These are phyloP conservation scores for Silene conica DNA, from an alignment of 148 eudicot genomes.

Conservation along the genomic window DNA sequence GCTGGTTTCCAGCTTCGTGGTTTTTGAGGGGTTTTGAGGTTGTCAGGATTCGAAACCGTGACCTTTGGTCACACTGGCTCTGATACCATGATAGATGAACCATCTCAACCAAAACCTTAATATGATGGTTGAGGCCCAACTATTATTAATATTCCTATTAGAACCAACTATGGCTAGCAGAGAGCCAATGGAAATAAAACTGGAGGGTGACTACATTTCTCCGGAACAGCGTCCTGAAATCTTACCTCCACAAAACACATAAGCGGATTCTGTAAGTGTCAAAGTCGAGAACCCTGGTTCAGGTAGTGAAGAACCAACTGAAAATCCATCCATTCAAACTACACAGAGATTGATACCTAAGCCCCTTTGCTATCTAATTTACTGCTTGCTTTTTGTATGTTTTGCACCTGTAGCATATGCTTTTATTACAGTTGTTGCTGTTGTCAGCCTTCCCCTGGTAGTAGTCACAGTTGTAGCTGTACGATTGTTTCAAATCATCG, in stretches of 20 bases:
- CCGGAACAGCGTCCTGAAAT: no score
- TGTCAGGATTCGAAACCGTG: no score
- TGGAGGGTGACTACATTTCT: not conserved
- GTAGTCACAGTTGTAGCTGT: not conserved
- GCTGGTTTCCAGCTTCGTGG: no score
- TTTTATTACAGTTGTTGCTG: not conserved
- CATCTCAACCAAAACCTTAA: no score
- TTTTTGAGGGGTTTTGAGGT: no score
- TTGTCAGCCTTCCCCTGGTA: conserved; percentile 1
- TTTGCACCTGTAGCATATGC: conserved; percentile 6
- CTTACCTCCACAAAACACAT: no score
- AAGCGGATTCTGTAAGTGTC: not conserved
- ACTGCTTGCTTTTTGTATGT: not conserved
- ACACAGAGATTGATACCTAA: not conserved
- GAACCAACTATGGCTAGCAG: no score
- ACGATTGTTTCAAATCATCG: conserved; percentile 14
- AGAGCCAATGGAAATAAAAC: no score
- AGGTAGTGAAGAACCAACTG: not conserved
- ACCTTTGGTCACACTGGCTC: no score
- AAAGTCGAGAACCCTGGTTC: conserved; percentile 1
- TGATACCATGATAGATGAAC: no score
- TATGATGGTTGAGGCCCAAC: no score
- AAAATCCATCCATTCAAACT: not conserved
- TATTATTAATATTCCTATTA: no score
- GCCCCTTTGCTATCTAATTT: not conserved